Evolutionary conservation across 108 stramenopile genomes (phyloP), one percentile per base, ranked within the genome.

Genomic region (Discostella pseudostelligera): DNA sequence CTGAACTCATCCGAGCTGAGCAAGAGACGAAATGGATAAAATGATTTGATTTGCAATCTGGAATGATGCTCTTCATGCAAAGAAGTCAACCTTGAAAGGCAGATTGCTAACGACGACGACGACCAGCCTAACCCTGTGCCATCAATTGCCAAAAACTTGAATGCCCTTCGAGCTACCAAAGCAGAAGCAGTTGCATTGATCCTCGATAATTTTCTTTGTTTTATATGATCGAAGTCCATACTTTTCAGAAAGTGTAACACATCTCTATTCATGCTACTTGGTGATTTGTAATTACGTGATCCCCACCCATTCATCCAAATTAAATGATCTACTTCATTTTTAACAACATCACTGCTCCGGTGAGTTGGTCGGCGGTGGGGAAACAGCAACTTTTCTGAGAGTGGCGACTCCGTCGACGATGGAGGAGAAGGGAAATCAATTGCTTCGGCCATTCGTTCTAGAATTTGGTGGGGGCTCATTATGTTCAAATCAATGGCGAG

Each of bases 1-100:
- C 69, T 63, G 39, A 62, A 78, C 35, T 87, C 86, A 42, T 87
- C 83, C 12, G 47, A 58, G 11, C 77, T 58, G 39, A 88, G 76
- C 3, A 87, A 72, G 26, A 93, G 69, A 11, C 82, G 82, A 6
- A 93, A 62, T 16, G 92, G 92, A 80, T 93, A 93, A 70, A 90
- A 93, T 25, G 88, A 88, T 25, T 67, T 45, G 8, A 87, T 85
- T 39, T 56, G 59, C 12, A 89, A 75, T 39, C 65, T 69, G 2
- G 76, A 21, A 0, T 67, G 12, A 50, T 88, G 81, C 57, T 90
- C 87, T 39, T 88, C 83, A 65, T 88, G 74, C 9, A 93, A 56
- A 46, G 65, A 68, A 9, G 83, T 74, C 54, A 93, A 55, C 4
- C 78, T 48, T 1, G 49, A 46, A 9, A 93, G 70, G 9, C 81